These are phyloP conservation scores for Salinomyces thailandicus DNA, from an alignment of 2,329 filamentous ascomycete species.

Conservation along the genomic window DNA sequence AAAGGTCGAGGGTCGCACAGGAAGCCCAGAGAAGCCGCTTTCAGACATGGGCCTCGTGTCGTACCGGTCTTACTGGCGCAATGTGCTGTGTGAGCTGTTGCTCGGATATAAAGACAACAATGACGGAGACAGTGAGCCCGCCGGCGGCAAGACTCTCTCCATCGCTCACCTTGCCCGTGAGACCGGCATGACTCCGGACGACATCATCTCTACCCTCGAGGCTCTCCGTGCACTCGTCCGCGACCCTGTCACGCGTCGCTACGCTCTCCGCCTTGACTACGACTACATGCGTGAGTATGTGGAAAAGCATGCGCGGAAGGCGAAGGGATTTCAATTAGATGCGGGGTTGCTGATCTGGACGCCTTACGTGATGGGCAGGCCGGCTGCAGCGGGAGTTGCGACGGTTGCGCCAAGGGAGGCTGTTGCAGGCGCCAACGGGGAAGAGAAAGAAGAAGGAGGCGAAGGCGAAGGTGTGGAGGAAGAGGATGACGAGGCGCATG, in stretches of 20 bases:
- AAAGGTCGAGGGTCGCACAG: slow-evolving; percentile 82
- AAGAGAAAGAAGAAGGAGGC: slow-evolving; percentile 31
- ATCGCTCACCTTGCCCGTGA: slow-evolving; percentile 65
- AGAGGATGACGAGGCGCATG: background rate
- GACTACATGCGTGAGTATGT: slow-evolving; percentile 81
- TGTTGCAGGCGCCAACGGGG: slow-evolving; percentile 15
- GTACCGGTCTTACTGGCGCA: slow-evolving; percentile 93
- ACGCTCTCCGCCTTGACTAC: slow-evolving; percentile 79
- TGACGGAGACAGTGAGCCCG: slow-evolving; percentile 8
- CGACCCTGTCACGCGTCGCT: slow-evolving; percentile 77
- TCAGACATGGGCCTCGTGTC: slow-evolving; percentile 97
- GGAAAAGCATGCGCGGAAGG: slow-evolving; percentile 77
- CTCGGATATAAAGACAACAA: slow-evolving; percentile 45
- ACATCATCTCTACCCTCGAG: slow-evolving; percentile 89
- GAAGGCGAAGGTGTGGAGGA: slow-evolving; percentile 23
- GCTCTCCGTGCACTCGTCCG: slow-evolving; percentile 79
- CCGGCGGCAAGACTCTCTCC: slow-evolving; percentile 28
- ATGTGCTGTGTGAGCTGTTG: slow-evolving; percentile 77
- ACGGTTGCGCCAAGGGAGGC: slow-evolving; percentile 78
- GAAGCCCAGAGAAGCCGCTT: slow-evolving; percentile 91
- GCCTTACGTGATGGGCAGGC: slow-evolving; percentile 87
- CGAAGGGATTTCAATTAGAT: slow-evolving; percentile 68
- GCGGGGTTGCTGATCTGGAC: slow-evolving; percentile 81
- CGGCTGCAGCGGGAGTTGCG: slow-evolving; percentile 44
- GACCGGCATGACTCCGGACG: slow-evolving; percentile 91